Conservation (phyloP, 2,329 filamentous ascomycete genomes). For the Amauroascus verrucosus region DNA sequence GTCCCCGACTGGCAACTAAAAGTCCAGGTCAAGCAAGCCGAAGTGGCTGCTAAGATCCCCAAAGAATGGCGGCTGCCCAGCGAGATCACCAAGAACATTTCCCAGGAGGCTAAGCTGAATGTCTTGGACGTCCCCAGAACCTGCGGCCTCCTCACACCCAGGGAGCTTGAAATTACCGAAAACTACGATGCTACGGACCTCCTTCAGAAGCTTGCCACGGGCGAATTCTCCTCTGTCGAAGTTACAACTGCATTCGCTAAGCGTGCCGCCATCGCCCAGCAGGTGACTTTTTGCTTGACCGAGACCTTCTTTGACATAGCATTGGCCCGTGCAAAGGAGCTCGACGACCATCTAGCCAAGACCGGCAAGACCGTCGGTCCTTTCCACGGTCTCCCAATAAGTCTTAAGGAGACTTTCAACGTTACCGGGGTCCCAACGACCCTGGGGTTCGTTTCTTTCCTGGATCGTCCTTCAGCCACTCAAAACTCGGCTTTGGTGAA, state of each 20-base stretch:
- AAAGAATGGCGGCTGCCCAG: neutral
- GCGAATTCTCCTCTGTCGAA: slow-evolving; percentile 32
- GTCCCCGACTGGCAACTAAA: neutral
- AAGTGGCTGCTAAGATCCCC: slow-evolving; percentile 1
- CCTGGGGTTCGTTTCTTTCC: slow-evolving; percentile 6
- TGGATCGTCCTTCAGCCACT: slow-evolving; percentile 1
- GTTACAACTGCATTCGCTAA: slow-evolving; percentile 40
- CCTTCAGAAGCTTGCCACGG: neutral
- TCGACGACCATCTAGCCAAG: slow-evolving; percentile 40
- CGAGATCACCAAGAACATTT: neutral
- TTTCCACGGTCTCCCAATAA: slow-evolving; percentile 53
- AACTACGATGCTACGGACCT: neutral
- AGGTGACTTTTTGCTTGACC: slow-evolving; percentile 51
- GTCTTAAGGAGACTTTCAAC: slow-evolving; percentile 42
- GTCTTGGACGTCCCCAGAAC: slow-evolving; percentile 4
- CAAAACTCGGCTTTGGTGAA: slow-evolving; percentile 41
- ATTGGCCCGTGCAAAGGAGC: slow-evolving; percentile 38
- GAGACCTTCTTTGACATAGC: slow-evolving; percentile 48
- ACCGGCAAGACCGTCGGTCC: slow-evolving; percentile 44
- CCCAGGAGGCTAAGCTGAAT: neutral
- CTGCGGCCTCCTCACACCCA: slow-evolving; percentile 10
- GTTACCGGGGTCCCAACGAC: slow-evolving; percentile 35
- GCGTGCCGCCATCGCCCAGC: slow-evolving; percentile 48
- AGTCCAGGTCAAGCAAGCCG: neutral
- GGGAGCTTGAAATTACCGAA: slow-evolving; percentile 53